Evolutionary conservation across 345 rosid species (phyloP).

Genomic region (Euphorbia pulcherrima): DNA sequence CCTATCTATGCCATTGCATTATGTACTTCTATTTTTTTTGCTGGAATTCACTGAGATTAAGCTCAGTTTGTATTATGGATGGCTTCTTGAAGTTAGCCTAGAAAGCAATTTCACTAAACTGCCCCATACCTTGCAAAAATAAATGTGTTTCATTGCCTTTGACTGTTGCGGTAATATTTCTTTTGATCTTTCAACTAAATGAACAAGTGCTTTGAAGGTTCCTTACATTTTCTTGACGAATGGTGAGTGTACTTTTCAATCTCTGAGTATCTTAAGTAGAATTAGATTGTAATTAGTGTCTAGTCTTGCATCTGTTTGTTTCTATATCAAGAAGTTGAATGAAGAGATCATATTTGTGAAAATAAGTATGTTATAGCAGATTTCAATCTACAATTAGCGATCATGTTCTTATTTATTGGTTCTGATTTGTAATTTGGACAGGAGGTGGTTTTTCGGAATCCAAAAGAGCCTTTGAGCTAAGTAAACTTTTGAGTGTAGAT

Average conservation of each 20-base stretch:
- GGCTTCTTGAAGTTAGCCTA: not conserved
- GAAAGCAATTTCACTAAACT: not conserved
- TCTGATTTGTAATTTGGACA: conserved; percentile 20
- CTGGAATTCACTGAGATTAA: not conserved
- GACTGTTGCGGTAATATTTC: not conserved
- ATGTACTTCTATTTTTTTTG: not conserved
- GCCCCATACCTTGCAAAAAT: not conserved
- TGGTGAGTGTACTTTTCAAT: conserved; percentile 37
- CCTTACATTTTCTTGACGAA: conserved; percentile 80
- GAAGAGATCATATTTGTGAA: not conserved
- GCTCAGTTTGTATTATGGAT: not conserved
- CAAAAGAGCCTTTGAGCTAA: conserved; percentile 67
- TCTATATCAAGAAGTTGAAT: not conserved
- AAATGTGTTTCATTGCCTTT: not conserved
- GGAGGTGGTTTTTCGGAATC: conserved; percentile 90
- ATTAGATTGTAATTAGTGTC: not conserved
- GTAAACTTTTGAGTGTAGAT: conserved; percentile 50
- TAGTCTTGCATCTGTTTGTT: not conserved
- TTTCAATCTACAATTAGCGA: too few relatives aligned
- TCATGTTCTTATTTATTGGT: not conserved
- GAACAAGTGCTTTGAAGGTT: conserved; percentile 60
- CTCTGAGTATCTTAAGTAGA: not conserved
- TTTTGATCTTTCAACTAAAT: not conserved
- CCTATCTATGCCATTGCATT: not conserved
- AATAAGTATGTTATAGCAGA: too few relatives aligned